Conservation (phyloP, 257 asterid species). For the Paulownia fortunei region DNA sequence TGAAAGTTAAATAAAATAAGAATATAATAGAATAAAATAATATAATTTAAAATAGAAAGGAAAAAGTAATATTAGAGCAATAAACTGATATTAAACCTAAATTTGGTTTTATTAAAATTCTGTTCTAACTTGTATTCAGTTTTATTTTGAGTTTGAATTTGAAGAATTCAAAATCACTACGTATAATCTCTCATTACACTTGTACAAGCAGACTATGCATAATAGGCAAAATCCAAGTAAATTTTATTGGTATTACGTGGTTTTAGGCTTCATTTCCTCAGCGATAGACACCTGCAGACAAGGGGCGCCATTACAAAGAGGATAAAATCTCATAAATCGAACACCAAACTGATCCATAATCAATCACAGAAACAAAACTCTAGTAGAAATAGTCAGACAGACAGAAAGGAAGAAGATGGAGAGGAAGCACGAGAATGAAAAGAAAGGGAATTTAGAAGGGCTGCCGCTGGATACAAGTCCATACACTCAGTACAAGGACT, state of each 20-base stretch:
- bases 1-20: too few relatives aligned
- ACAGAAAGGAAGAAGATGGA: constrained; percentile 38
- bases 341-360: not conserved
- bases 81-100: too few relatives aligned
- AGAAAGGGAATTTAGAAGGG: constrained; percentile 50
- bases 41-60: too few relatives aligned
- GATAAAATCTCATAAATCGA: constrained; percentile 2
- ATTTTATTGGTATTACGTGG: constrained; percentile 11
- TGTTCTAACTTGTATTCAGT: too few relatives aligned
- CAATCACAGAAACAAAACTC: not conserved
- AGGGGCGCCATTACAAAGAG: not conserved
- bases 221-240: not conserved
- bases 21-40: too few relatives aligned
- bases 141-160: too few relatives aligned
- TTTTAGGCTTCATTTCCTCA: constrained; percentile 29
- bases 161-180: too few relatives aligned
- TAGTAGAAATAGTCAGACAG: too few relatives aligned
- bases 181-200: not conserved
- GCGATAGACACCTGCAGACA: constrained; percentile 4
- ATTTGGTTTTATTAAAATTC: too few relatives aligned
- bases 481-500: constrained; percentile 77
- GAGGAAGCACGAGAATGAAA: constrained; percentile 31
- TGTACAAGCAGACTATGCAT: too few relatives aligned
- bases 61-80: too few relatives aligned
- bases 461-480: constrained; percentile 79